Conservation (phyloP, 352 stramenopile genomes). For the Phytophthora fragariae region DNA sequence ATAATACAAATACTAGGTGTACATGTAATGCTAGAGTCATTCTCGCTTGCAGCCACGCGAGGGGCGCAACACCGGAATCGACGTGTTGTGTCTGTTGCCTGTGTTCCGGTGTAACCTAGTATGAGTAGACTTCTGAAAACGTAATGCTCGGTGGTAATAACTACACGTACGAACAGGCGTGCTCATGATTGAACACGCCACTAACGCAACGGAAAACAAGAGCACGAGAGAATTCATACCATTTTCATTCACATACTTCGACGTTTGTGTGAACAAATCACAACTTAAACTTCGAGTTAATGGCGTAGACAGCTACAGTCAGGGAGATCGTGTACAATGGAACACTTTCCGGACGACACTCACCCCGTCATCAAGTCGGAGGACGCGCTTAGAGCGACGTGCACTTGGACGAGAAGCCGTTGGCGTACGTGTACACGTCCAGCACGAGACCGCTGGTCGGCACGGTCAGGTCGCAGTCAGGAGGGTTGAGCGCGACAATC, state of each 20-base stretch:
- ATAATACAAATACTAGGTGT: too few species aligned
- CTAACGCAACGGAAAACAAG: not conserved
- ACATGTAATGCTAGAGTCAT: not conserved
- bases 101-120: not conserved
- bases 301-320: not conserved
- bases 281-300: not conserved
- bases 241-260: not conserved
- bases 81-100: not conserved
- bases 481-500: conserved; percentile 27
- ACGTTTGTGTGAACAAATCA: not conserved
- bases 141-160: not conserved
- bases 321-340: not conserved
- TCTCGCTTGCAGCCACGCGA: not conserved
- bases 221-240: not conserved
- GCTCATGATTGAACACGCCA: not conserved
- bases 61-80: not conserved
- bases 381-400: conserved; percentile 3
- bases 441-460: conserved; percentile 35
- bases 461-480: conserved; percentile 32
- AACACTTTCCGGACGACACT: not conserved
- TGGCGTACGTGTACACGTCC: conserved; percentile 33
- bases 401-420: conserved; percentile 26
- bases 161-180: not conserved
- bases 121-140: too few species aligned
- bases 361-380: not conserved